Evolutionary conservation across 2,329 filamentous ascomycete genomes (phyloP).

Genomic region (Ophiostoma piceae): DNA sequence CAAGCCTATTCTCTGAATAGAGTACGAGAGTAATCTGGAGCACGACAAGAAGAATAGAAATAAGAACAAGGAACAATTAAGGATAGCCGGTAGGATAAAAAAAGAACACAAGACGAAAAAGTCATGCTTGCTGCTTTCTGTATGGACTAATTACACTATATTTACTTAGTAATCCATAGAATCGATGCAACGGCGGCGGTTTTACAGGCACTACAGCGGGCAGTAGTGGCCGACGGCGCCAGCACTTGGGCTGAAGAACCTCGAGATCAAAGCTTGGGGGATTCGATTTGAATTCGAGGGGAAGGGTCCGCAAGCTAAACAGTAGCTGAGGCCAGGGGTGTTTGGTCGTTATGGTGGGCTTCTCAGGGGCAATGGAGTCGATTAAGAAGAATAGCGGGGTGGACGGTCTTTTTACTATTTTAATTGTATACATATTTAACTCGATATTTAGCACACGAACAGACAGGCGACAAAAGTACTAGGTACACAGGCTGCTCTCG

Average conservation of each 20-base stretch:
- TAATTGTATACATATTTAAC: not conserved
- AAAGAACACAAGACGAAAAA: slow-evolving; percentile 12
- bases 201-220: not conserved
- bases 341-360: slow-evolving; percentile 10
- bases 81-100: slow-evolving; percentile 2
- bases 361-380: slow-evolving; percentile 6
- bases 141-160: not conserved
- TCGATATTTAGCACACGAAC: not conserved
- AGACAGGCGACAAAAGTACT: not conserved
- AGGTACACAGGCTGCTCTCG: not conserved
- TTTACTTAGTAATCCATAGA: not conserved
- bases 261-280: not conserved
- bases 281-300: not conserved
- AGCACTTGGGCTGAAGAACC: slow-evolving; percentile 3
- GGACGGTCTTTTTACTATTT: not conserved
- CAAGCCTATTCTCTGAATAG: not conserved
- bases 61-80: not conserved
- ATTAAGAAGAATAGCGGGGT: not conserved
- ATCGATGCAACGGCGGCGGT: not conserved
- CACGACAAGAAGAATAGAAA: not conserved
- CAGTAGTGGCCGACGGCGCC: not conserved
- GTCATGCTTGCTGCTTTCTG: not conserved
- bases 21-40: not conserved
- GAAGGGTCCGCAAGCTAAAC: slow-evolving; percentile 20
- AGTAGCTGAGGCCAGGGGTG: slow-evolving; percentile 18